Evolutionary conservation across 352 stramenopile genomes (phyloP), one percentile per base, ranked within the genome.

Genomic region (Phytophthora fragariaefolia): DNA sequence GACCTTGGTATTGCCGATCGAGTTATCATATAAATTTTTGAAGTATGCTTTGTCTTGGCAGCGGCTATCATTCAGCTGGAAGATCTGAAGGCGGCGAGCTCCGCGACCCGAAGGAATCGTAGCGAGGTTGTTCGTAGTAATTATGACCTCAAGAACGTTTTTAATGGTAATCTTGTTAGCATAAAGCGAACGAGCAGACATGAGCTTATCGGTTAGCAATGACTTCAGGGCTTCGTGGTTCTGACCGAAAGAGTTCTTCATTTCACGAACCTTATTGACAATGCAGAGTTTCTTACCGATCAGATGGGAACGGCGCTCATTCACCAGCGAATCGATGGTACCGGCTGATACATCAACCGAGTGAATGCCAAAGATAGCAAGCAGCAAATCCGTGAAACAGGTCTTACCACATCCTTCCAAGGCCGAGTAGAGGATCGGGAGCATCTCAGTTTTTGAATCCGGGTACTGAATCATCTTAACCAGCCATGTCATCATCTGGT

Each of bases 251-350:
- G 43, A 50, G 6, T 6, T n/a, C 20, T 50, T 50, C 43, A 50
- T 50, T 22, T 50, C 43, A 32, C 43, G 43, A 22, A 50, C 43
- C 22, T 50, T 22, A 32, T 50, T 50, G 7, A 50, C 43, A 22
- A 50, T 50, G 15, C 43, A 50, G 1, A 50, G 20, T 6, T 50
- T 50, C 43, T 50, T 50, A 32, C 43, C 43, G 22, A 50, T 50
- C 20, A 50, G 8, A 50, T 50, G 43, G 0, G 43, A 46, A 9
- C 38, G 17, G 17, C 38, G 38, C 18, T 24, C 38, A 46, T 46
- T 46, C 4, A 46, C 38, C 7, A 50, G 22, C 1, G 43, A 50
- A 6, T 50, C 43, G 6, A 50, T 50, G 4, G 43, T 32, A 2
- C 43, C 43, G 6, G 43, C 43, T 5, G 43, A 50, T n/a, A 50